Base-by-base conservation (phyloP, 2,329 filamentous ascomycete genomes). In the Ophiostoma sp. region DNA sequence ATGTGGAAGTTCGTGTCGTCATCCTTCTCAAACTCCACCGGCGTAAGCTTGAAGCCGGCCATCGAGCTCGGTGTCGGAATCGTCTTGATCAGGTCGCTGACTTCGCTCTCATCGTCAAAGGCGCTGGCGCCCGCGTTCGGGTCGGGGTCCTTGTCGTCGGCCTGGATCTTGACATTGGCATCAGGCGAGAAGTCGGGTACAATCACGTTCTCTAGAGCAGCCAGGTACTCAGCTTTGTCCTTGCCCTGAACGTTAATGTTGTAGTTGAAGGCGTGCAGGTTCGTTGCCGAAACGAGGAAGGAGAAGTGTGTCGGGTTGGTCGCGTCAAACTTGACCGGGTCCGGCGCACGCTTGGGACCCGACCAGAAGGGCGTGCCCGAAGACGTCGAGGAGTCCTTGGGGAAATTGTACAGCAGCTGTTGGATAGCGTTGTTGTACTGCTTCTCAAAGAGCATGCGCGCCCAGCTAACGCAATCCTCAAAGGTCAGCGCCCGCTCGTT, bases 1-100 rank as follows among this genome's bases (percentile, higher is more conserved):
- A 99, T 99, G 85, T 99, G 96, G 83, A 96, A 90, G 83, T 99
- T 99, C 69, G 92, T 93, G 82, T 99, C 97, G 79, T 99, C 96
- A 77, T 99, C 96, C 87, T 99, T 99, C 84, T 99, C 76, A 79
- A 99, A 99, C 78, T 98, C 96, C 6, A 98, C 96, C 2, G 95
- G 93, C 73, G 91, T 90, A 70, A 99, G 85, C 83, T 95, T 95
- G 87, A 97, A 97, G 45, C 94, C 94, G 33, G 93, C 92, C 69
- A 99, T 85, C 55, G 90, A 90, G 80, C 92, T 95, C 19, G 95
- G 91, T 5, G 91, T 85, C 0, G 96, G 96, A 42, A 99, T 87
- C 75, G 89, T 88, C 19, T 89, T 85, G 19, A 90, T 87, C 68
- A 99, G 89, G 75, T 89, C 88, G 77, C 93, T 85, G 25, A 98